Evolutionary conservation across 257 asterid species (phyloP).

Genomic region (Fraxinus quadrangulata): DNA sequence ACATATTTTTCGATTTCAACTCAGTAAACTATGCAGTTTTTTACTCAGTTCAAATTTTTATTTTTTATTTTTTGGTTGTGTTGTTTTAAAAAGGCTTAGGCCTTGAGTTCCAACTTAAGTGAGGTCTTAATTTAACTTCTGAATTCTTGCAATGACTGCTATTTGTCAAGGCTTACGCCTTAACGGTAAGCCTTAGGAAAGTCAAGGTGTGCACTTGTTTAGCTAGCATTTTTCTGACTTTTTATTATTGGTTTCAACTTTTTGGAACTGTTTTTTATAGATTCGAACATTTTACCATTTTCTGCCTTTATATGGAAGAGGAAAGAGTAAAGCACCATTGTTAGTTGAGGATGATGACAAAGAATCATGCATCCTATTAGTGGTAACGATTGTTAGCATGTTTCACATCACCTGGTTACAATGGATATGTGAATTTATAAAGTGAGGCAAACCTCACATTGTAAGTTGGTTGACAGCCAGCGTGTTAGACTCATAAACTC

Average conservation of each 20-base stretch:
- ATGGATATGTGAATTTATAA: background rate
- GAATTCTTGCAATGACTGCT: background rate
- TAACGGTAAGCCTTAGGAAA: background rate
- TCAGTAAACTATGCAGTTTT: background rate
- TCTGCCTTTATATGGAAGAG: background rate
- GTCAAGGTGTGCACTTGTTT: background rate
- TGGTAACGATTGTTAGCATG: background rate
- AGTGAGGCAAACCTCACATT: background rate
- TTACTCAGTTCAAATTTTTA: background rate
- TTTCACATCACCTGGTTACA: background rate
- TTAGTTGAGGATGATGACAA: background rate
- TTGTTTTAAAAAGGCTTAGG: background rate
- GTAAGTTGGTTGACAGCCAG: background rate
- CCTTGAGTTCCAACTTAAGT: background rate
- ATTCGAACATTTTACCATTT: too few relatives aligned
- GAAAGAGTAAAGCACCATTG: background rate
- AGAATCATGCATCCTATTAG: background rate
- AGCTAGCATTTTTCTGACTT: background rate
- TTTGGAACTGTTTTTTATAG: background rate
- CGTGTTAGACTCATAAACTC: background rate
- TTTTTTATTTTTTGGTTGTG: background rate
- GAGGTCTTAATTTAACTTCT: too few relatives aligned
- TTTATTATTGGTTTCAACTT: background rate
- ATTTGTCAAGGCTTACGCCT: background rate
- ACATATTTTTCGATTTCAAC: background rate